A percentile compares a stretch with the other conserved stretches of the same genome.
These are phyloP conservation scores for Cryptococcus neoformans DNA, from an alignment of 1,284 basidiomycete genomes.

Conservation along the genomic window DNA sequence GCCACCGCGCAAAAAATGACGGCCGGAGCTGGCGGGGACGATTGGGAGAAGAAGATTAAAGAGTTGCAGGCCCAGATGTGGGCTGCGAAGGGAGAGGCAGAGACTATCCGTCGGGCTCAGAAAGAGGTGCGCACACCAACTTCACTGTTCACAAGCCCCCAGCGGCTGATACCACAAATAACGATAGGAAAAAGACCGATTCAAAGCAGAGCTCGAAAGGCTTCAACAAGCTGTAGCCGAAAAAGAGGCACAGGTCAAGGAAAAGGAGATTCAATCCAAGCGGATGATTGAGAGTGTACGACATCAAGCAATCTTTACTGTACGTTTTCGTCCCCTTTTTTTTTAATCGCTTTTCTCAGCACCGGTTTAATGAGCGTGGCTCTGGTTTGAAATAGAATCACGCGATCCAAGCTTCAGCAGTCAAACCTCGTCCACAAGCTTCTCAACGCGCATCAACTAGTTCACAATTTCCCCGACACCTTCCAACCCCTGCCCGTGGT, in stretches of 20 bases:
- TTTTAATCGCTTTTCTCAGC: background rate
- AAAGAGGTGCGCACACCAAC: conserved; percentile 19
- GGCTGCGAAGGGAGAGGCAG: conserved; percentile 34
- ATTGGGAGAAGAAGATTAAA: conserved; percentile 8
- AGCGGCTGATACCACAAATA: too few relatives aligned
- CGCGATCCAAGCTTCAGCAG: conserved; percentile 21
- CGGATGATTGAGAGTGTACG: conserved; percentile 36
- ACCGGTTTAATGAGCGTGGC: background rate
- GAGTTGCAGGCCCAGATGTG: conserved; percentile 30
- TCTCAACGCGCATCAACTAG: conserved; percentile 4
- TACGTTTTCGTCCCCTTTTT: conserved; percentile 14
- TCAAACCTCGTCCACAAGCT: conserved; percentile 14
- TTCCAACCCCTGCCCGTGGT: too few relatives aligned
- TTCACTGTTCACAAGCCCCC: too few relatives aligned
- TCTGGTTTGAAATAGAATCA: conserved; percentile 18
- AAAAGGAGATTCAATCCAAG: conserved; percentile 27
- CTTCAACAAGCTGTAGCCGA: conserved; percentile 25
- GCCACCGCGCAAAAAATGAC: background rate
- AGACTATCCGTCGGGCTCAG: conserved; percentile 29
- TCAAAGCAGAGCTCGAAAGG: conserved; percentile 16
- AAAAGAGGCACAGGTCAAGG: conserved; percentile 27
- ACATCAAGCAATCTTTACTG: conserved; percentile 43
- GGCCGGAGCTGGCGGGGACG: conserved; percentile 1
- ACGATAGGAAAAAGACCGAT: conserved; percentile 4
- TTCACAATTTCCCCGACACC: too few relatives aligned